Percentiles rank a stretch among this genome's conserved stretches.
phyloP scores from a whole-genome alignment of 2,329 filamentous ascomycete genomes.

The Metarhizium album region DNA sequence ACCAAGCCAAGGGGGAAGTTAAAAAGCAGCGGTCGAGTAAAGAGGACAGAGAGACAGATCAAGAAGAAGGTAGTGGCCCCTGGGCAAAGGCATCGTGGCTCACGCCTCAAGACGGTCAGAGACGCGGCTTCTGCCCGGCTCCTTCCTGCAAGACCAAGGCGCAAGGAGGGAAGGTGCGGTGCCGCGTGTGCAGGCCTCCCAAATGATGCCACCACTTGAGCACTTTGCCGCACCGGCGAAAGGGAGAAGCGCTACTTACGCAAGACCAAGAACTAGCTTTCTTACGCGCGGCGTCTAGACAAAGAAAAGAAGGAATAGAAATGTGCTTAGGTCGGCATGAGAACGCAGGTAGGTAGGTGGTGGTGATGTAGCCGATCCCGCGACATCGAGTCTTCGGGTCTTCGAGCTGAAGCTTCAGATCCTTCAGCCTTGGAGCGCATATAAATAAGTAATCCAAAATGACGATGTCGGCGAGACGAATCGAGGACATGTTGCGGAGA shows the following conservation, averaged over 20 bases:
- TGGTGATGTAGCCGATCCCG: background rate
- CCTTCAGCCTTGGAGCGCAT: background rate
- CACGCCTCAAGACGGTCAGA: slow-evolving; percentile 6
- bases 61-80: background rate
- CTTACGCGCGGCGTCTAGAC: background rate
- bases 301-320: background rate
- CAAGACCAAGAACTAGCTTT: background rate
- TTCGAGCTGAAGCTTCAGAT: no score
- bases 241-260: background rate
- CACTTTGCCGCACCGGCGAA: background rate
- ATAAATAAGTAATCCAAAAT: background rate
- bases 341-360: background rate
- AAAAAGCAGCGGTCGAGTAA: background rate
- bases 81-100: background rate
- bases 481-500: background rate
- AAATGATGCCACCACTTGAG: background rate
- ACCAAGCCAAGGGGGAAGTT: background rate
- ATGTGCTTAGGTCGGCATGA: background rate
- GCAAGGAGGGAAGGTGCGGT: slow-evolving; percentile 4
- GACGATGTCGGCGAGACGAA: background rate
- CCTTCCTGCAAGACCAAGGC: background rate
- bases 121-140: background rate
- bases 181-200: background rate
- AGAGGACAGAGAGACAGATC: background rate
- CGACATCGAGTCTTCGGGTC: background rate